phyloP scores from a whole-genome alignment of 106 monocot genomes.

The Dioscorea zingiberensis region DNA sequence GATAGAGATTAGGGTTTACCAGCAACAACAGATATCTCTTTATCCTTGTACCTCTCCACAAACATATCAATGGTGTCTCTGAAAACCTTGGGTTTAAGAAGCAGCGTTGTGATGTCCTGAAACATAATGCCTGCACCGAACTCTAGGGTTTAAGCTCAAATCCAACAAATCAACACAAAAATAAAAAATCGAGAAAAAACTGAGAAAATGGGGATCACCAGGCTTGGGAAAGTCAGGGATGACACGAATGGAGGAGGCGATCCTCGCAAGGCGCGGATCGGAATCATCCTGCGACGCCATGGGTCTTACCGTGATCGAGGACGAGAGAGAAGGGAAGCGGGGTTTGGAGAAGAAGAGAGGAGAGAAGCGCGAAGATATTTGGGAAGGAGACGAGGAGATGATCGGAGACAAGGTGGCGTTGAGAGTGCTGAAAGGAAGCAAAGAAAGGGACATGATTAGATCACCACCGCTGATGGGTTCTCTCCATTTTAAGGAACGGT shows the following conservation, averaged over 20 bases:
- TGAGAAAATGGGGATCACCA: slow-evolving; percentile 15
- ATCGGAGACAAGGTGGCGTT: no score
- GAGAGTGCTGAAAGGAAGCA: no score
- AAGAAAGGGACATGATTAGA: no score
- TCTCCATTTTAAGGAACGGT: no score
- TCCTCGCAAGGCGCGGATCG: slow-evolving; percentile 48
- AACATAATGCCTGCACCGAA: slow-evolving; percentile 68
- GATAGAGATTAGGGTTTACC: slow-evolving; percentile 26
- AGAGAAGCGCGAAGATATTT: neutral
- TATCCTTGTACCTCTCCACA: slow-evolving; percentile 78
- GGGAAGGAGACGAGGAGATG: no score
- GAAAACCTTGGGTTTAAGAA: slow-evolving; percentile 75
- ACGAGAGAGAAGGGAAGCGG: neutral
- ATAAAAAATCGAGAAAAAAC: neutral
- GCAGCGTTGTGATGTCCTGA: slow-evolving; percentile 90
- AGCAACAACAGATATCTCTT: slow-evolving; percentile 77
- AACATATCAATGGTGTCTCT: slow-evolving; percentile 77
- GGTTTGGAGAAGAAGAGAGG: slow-evolving; percentile 1
- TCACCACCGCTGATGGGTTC: no score
- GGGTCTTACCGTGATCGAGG: slow-evolving; percentile 4
- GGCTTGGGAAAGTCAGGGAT: slow-evolving; percentile 90
- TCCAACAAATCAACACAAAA: neutral
- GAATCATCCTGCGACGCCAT: slow-evolving; percentile 4
- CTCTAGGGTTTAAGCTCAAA: neutral
- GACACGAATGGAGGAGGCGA: slow-evolving; percentile 71